These are phyloP conservation scores for Rugosomyces carneus DNA, from an alignment of 1,284 basidiomycete species.

Conservation along the genomic window DNA sequence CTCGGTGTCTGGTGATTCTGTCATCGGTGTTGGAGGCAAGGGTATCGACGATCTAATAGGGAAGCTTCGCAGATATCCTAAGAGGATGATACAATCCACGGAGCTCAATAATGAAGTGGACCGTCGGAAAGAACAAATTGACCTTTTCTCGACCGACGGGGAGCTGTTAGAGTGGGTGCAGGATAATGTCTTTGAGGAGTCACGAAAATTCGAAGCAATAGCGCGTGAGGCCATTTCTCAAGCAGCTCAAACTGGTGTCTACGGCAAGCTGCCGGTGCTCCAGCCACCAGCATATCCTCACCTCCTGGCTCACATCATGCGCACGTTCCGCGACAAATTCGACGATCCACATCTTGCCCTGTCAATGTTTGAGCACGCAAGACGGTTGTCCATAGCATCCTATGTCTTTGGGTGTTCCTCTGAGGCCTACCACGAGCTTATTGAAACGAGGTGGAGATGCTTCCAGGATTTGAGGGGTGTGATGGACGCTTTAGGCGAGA, in stretches of 20 bases:
- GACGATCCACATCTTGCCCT: conserved; percentile 76
- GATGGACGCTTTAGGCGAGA: conserved; percentile 68
- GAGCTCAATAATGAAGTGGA: conserved; percentile 60
- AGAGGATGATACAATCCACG: conserved; percentile 43
- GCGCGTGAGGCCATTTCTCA: conserved; percentile 33
- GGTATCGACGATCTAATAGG: conserved; percentile 38
- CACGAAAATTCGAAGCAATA: conserved; percentile 41
- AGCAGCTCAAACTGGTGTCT: conserved; percentile 17
- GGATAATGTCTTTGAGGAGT: conserved; percentile 62
- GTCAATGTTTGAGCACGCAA: conserved; percentile 77
- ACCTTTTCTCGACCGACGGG: conserved; percentile 61
- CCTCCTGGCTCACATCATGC: conserved; percentile 70
- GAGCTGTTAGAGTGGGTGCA: conserved; percentile 75
- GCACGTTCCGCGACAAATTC: conserved; percentile 69
- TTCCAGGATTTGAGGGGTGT: conserved; percentile 78
- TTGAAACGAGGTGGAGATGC: conserved; percentile 73
- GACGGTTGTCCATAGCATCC: conserved; percentile 64
- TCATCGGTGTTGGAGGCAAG: conserved; percentile 24
- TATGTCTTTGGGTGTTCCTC: conserved; percentile 87
- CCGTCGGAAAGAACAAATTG: conserved; percentile 70
- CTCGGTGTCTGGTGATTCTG: conserved; percentile 5
- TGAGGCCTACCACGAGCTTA: conserved; percentile 78
- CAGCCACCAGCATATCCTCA: conserved; percentile 67
- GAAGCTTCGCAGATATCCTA: conserved; percentile 44
- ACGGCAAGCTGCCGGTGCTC: conserved; percentile 30